A percentile compares a stretch with the other conserved stretches of the same genome.
These are phyloP conservation scores for Leccinum barrowsii DNA, from an alignment of 768 basidiomycete species.

Conservation along the genomic window DNA sequence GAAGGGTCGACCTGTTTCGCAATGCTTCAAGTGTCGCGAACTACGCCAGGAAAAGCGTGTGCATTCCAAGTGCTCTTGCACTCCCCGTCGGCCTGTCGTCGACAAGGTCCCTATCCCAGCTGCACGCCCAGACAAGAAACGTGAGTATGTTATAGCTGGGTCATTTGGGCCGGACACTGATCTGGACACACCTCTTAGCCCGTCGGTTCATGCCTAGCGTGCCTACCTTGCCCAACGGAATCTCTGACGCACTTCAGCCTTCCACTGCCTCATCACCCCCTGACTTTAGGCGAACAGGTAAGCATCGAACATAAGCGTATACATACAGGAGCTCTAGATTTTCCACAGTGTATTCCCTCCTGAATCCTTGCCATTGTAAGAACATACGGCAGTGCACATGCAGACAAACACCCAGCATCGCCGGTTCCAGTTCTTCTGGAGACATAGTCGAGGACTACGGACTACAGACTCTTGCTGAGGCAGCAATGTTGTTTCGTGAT, in stretches of 20 bases:
- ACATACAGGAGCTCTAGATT: background rate
- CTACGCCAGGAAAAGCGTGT: slow-evolving; percentile 75
- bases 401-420: slow-evolving; percentile 11
- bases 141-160: slow-evolving; percentile 16
- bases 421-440: slow-evolving; percentile 1
- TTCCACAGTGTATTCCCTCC: slow-evolving; percentile 50
- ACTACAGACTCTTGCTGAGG: slow-evolving; percentile 37
- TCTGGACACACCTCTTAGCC: slow-evolving; percentile 37
- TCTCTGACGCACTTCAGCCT: slow-evolving; percentile 49
- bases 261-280: slow-evolving; percentile 30
- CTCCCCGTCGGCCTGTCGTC: slow-evolving; percentile 33
- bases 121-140: slow-evolving; percentile 31
- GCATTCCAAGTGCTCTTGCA: slow-evolving; percentile 80
- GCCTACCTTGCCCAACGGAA: slow-evolving; percentile 71
- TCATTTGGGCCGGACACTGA: slow-evolving; percentile 15
- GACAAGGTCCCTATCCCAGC: slow-evolving; percentile 33
- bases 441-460: slow-evolving; percentile 14
- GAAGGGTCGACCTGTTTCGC: slow-evolving; percentile 89
- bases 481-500: slow-evolving; percentile 27
- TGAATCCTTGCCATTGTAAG: slow-evolving; percentile 65
- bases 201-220: slow-evolving; percentile 67
- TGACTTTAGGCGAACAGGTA: slow-evolving; percentile 52
- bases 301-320: background rate
- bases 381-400: slow-evolving; percentile 56
- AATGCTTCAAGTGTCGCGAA: slow-evolving; percentile 82